These are phyloP conservation scores for Zymoseptoria crescenta DNA, from an alignment of 2,329 filamentous ascomycete species.

Conservation along the genomic window DNA sequence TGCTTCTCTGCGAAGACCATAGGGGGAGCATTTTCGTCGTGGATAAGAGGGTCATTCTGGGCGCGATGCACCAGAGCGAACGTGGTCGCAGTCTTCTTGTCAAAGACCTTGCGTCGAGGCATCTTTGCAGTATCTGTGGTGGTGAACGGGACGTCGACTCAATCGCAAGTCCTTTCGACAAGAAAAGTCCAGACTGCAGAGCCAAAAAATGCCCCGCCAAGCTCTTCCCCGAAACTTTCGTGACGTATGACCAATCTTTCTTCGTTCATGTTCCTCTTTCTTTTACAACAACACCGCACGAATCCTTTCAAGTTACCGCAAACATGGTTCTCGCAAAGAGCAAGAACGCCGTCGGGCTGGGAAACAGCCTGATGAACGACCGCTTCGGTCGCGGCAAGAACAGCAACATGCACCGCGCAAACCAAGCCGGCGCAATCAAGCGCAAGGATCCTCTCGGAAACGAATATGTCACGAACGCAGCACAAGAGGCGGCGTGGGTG, in stretches of 20 bases:
- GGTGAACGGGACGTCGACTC: neutral
- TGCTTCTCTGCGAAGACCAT: slow-evolving; percentile 67
- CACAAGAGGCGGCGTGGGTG: slow-evolving; percentile 89
- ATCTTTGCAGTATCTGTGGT: slow-evolving; percentile 44
- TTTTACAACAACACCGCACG: slow-evolving; percentile 1
- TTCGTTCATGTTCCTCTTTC: neutral
- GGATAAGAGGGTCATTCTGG: slow-evolving; percentile 93
- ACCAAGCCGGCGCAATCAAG: slow-evolving; percentile 56
- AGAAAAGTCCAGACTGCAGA: neutral
- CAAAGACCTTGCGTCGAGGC: slow-evolving; percentile 67
- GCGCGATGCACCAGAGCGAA: slow-evolving; percentile 92
- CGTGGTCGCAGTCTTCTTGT: slow-evolving; percentile 89
- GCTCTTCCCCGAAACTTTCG: neutral
- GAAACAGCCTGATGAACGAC: slow-evolving; percentile 98
- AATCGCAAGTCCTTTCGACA: neutral
- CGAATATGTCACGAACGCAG: slow-evolving; percentile 82
- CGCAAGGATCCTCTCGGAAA: slow-evolving; percentile 27
- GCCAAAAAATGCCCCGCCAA: neutral
- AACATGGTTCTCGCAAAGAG: slow-evolving; percentile 77
- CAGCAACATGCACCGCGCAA: slow-evolving; percentile 66
- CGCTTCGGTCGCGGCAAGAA: slow-evolving; percentile 92
- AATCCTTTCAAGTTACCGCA: slow-evolving; percentile 21
- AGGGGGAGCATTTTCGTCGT: slow-evolving; percentile 79
- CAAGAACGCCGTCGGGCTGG: slow-evolving; percentile 88
- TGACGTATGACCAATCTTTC: neutral